These are phyloP conservation scores for Aureobasidium leucospermi DNA, from an alignment of 2,329 filamentous ascomycete species.

Conservation along the genomic window DNA sequence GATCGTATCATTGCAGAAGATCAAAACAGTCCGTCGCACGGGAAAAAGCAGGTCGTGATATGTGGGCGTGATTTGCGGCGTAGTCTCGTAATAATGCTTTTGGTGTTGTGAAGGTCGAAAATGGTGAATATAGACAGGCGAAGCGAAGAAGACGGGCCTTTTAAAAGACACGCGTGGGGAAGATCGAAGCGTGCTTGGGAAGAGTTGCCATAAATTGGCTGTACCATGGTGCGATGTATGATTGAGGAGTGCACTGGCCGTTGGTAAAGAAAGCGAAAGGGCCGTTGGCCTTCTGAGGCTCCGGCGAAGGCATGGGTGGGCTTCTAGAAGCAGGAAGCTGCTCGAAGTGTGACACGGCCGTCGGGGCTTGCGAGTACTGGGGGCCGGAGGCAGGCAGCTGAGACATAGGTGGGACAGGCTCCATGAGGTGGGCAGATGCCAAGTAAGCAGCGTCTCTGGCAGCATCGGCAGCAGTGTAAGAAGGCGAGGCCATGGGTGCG, in stretches of 20 bases:
- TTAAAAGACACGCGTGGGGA: conserved; percentile 18
- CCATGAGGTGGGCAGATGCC: conserved; percentile 11
- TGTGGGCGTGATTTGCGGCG: conserved; percentile 6
- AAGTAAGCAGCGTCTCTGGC: conserved; percentile 14
- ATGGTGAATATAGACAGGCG: conserved; percentile 11
- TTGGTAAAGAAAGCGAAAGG: conserved; percentile 7
- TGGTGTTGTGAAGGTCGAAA: conserved; percentile 3
- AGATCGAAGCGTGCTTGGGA: conserved; percentile 17
- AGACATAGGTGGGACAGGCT: conserved; percentile 13
- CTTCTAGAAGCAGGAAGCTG: conserved; percentile 7
- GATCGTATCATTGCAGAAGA: conserved; percentile 3
- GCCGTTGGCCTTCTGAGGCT: conserved; percentile 6
- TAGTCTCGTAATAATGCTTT: conserved; percentile 8
- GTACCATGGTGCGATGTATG: conserved; percentile 17
- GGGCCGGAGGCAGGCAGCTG: conserved; percentile 11
- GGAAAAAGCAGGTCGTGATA: conserved; percentile 6
- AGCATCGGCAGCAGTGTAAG: conserved; percentile 16
- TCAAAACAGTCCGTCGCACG: neutral
- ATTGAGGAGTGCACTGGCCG: conserved; percentile 15
- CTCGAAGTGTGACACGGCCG: conserved; percentile 5
- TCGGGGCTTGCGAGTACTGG: conserved; percentile 1
- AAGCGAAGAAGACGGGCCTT: conserved; percentile 2
- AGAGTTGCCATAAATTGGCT: conserved; percentile 17
- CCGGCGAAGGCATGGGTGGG: conserved; percentile 2
- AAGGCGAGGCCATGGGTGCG: conserved; percentile 12